Conservation (phyloP, 1,284 basidiomycete genomes). For the Ganoderma lucidum region DNA sequence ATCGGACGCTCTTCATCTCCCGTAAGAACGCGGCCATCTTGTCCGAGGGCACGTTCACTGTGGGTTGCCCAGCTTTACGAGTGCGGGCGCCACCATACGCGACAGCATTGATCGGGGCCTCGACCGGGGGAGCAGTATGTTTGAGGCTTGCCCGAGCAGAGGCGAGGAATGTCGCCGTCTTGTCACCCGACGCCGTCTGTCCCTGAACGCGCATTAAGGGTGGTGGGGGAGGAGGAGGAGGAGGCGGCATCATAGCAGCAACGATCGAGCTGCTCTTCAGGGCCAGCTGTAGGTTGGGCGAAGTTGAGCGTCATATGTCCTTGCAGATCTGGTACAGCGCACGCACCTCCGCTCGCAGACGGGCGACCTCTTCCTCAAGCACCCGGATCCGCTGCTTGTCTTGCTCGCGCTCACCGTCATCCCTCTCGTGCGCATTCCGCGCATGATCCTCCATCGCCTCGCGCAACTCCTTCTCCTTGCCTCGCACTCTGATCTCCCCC, state of each 20-base stretch:
- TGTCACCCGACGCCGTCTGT: slow-evolving; percentile 42
- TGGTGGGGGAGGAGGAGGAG: slow-evolving; percentile 35
- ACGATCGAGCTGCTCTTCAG: slow-evolving; percentile 22
- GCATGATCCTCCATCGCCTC: slow-evolving; percentile 60
- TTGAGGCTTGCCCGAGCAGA: slow-evolving; percentile 70
- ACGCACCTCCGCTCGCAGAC: slow-evolving; percentile 69
- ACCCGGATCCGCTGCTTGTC: slow-evolving; percentile 71
- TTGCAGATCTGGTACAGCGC: not conserved
- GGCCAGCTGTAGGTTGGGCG: slow-evolving; percentile 13
- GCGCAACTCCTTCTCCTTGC: slow-evolving; percentile 67
- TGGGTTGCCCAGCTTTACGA: slow-evolving; percentile 64
- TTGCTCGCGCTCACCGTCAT: slow-evolving; percentile 50
- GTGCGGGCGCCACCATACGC: slow-evolving; percentile 33
- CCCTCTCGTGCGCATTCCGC: slow-evolving; percentile 50
- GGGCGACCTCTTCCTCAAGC: slow-evolving; percentile 72
- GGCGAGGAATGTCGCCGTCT: slow-evolving; percentile 55
- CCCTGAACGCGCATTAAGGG: slow-evolving; percentile 43
- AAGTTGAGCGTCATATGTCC: not conserved
- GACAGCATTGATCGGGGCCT: slow-evolving; percentile 68
- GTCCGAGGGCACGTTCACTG: slow-evolving; percentile 73
- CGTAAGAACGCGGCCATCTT: slow-evolving; percentile 83
- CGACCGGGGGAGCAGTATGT: slow-evolving; percentile 61
- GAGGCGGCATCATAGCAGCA: slow-evolving; percentile 28
- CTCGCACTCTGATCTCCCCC: slow-evolving; percentile 55
- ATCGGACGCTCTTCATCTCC: slow-evolving; percentile 77